These are phyloP conservation scores for Albophoma yamanashiensis DNA, from an alignment of 2,329 filamentous ascomycete genomes.

Conservation along the genomic window DNA sequence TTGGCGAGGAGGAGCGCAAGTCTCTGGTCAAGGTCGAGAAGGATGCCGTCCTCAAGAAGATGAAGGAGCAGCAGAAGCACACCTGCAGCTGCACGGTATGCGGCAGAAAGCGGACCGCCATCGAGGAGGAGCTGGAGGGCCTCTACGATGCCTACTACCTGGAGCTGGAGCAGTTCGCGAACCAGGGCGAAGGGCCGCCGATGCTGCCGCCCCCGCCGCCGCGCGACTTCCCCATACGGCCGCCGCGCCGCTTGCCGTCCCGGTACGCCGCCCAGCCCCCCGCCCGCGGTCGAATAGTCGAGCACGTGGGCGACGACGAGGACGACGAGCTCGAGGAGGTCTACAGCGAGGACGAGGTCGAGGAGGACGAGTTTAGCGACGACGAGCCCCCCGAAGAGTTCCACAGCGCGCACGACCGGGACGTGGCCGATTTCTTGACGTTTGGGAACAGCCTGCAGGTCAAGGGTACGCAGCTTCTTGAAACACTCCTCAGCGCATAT, in stretches of 20 bases:
- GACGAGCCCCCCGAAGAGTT: slow-evolving; percentile 60
- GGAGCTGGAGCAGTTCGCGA: slow-evolving; percentile 94
- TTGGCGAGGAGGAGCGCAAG: slow-evolving; percentile 90
- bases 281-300: slow-evolving; percentile 64
- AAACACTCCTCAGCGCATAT: slow-evolving; percentile 31
- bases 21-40: slow-evolving; percentile 97
- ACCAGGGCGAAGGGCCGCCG: slow-evolving; percentile 62
- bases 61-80: slow-evolving; percentile 99
- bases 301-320: slow-evolving; percentile 48
- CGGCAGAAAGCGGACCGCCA: slow-evolving; percentile 88
- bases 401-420: slow-evolving; percentile 50
- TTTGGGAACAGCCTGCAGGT: slow-evolving; percentile 97
- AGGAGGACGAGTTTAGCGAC: slow-evolving; percentile 52
- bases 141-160: slow-evolving; percentile 98
- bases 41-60: slow-evolving; percentile 93
- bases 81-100: slow-evolving; percentile 98
- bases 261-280: slow-evolving; percentile 56
- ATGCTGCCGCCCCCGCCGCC: slow-evolving; percentile 29
- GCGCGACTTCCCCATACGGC: slow-evolving; percentile 50
- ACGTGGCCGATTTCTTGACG: slow-evolving; percentile 81
- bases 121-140: slow-evolving; percentile 95
- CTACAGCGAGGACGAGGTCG: slow-evolving; percentile 42
- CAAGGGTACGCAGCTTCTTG: slow-evolving; percentile 53
- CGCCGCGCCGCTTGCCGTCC: slow-evolving; percentile 45
- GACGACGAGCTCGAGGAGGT: slow-evolving; percentile 42